Evolutionary conservation across 1,284 basidiomycete species (phyloP).

Genomic region (Rhodotorula sp.): DNA sequence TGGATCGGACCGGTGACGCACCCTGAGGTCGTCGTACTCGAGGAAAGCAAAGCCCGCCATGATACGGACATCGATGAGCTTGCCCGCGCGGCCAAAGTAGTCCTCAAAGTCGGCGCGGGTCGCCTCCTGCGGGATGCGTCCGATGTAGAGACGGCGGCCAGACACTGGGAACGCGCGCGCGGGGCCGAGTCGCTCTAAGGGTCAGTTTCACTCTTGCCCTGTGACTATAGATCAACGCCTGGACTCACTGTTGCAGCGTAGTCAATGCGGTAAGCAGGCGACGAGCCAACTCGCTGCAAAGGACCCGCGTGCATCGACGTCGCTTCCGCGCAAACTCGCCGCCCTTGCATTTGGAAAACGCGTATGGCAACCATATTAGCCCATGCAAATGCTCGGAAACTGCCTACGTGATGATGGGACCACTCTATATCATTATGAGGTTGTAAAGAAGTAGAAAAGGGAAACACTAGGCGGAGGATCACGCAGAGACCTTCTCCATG

Average conservation of each 20-base stretch:
- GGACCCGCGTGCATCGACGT: too few species aligned
- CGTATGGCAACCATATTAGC: too few species aligned
- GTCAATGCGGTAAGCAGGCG: too few species aligned
- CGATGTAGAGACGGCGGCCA: constrained; percentile 44
- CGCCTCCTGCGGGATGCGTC: constrained; percentile 40
- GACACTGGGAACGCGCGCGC: constrained; percentile 23
- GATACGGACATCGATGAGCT: constrained; percentile 83
- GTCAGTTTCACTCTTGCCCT: neutral
- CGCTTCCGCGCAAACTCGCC: too few species aligned
- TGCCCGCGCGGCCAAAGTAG: constrained; percentile 67
- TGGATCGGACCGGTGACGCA: constrained; percentile 44
- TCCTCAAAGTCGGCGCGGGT: constrained; percentile 39
- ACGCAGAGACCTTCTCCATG: constrained; percentile 1
- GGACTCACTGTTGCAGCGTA: too few species aligned
- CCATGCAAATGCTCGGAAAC: too few species aligned
- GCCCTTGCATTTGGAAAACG: too few species aligned
- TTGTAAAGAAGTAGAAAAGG: neutral
- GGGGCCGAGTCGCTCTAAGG: neutral
- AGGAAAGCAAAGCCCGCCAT: constrained; percentile 93
- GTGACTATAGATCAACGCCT: too few species aligned
- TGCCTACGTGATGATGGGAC: too few species aligned
- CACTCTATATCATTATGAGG: too few species aligned
- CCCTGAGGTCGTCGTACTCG: constrained; percentile 82
- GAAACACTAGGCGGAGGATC: neutral
- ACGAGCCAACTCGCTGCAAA: too few species aligned